A percentile compares a stretch with the other conserved stretches of the same genome.
phyloP scores from a whole-genome alignment of 768 basidiomycete species.

The Mycena capillaripes region DNA sequence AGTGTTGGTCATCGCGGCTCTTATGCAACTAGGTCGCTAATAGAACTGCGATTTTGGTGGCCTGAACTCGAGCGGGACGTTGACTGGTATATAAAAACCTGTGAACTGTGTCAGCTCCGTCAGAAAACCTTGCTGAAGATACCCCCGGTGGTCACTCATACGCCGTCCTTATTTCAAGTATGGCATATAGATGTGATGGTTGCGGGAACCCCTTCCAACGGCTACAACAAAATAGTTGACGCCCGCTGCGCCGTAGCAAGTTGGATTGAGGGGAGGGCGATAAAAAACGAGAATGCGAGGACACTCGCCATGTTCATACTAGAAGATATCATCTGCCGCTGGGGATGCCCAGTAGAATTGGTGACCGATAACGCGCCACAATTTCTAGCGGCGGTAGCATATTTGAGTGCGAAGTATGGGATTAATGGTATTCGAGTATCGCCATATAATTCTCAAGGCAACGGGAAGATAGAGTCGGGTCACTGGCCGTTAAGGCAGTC shows the following conservation, averaged over 20 bases:
- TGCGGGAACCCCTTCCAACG: slow-evolving; percentile 47
- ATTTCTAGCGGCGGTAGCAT: slow-evolving; percentile 38
- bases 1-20: slow-evolving; percentile 5
- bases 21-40: slow-evolving; percentile 31
- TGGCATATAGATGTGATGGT: slow-evolving; percentile 57
- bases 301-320: slow-evolving; percentile 50
- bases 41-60: slow-evolving; percentile 49
- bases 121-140: slow-evolving; percentile 36
- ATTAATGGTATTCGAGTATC: slow-evolving; percentile 49
- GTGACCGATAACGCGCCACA: slow-evolving; percentile 49
- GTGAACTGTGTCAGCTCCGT: slow-evolving; percentile 47
- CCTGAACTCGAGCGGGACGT: slow-evolving; percentile 41
- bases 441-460: slow-evolving; percentile 50
- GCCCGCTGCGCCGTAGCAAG: slow-evolving; percentile 25
- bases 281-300: slow-evolving; percentile 45
- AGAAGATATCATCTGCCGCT: slow-evolving; percentile 50
- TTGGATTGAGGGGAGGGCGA: not conserved
- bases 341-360: slow-evolving; percentile 46
- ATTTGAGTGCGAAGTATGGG: slow-evolving; percentile 41
- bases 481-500: slow-evolving; percentile 47
- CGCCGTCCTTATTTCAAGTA: slow-evolving; percentile 48
- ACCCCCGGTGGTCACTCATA: slow-evolving; percentile 39
- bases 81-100: slow-evolving; percentile 43
- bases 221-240: slow-evolving; percentile 53
- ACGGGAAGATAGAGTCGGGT: slow-evolving; percentile 44